Evolutionary conservation across 1,139 yeast species (phyloP), one percentile per base, ranked within the genome.

Genomic region (Ashbya aceris): DNA sequence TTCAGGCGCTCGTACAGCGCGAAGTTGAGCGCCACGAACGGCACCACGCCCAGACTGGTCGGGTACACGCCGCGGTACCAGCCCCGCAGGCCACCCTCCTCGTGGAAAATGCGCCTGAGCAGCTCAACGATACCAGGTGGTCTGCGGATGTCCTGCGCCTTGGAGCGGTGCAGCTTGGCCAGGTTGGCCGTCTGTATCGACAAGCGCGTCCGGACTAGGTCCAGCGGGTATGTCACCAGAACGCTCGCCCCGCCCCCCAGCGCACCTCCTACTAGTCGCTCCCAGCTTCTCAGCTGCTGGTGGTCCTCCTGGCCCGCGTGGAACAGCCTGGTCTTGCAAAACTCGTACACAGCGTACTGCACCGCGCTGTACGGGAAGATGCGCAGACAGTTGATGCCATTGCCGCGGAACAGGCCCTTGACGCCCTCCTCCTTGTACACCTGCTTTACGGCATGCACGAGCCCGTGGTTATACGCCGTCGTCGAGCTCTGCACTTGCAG

Each of bases 341-440:
- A 69, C 53, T 89, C 91, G 64, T 83, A 91, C 3, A 84, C 85
- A 17, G 87, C 77, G 64, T 86, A 91, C 64, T 91, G 98, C 8
- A 89, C 95, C 0, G 98, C 97, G 49, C 93, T 80, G 60, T 91
- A 91, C 0, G 98, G 98, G 49, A 91, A 77, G 29, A 91, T 85
- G 43, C 98, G 69, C 3, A 91, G 64, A 67, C 97, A 89, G 61
- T 91, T 91, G 47, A 86, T 69, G 1, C 89, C 83, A 62, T 91
- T 91, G 1, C 98, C 98, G 40, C 97, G 68, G 63, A 86, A 84
- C 53, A 84, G 70, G 0, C 98, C 96, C 45, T 77, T 70, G 73
- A 85, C 73, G 8, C 97, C 96, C 68, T 91, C 98, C 46, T 87
- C 96, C 40, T 66, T 66, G 73, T 87, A 89, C 76, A 91, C 84